A percentile compares a stretch with the other conserved stretches of the same genome.
Evolutionary conservation across 2,329 filamentous ascomycete genomes (phyloP).

Genomic region (Parastagonospora avenae): DNA sequence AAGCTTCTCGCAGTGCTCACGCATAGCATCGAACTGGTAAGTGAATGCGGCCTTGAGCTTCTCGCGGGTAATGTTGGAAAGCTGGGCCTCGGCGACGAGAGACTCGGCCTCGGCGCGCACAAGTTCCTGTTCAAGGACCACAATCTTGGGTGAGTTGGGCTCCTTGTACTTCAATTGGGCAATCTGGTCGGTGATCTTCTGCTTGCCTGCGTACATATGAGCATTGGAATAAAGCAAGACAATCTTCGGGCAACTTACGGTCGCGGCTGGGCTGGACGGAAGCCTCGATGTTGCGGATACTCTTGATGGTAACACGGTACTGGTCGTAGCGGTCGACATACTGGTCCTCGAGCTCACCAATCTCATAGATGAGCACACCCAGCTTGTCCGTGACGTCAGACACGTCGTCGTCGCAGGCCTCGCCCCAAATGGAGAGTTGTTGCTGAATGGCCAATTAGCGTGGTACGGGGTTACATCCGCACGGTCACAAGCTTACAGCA

Average conservation of each 20-base stretch:
- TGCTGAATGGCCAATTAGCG: conserved; percentile 62
- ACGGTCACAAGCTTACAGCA: conserved; percentile 69
- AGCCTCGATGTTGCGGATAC: conserved; percentile 97
- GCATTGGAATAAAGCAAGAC: not conserved
- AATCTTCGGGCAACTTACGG: conserved; percentile 64
- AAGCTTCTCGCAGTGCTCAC: conserved; percentile 97
- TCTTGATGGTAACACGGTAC: conserved; percentile 99
- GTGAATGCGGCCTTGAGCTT: conserved; percentile 98
- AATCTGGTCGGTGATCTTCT: conserved; percentile 99
- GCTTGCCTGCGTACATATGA: conserved; percentile 70
- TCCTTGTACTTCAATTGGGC: conserved; percentile 99
- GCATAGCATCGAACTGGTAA: conserved; percentile 97
- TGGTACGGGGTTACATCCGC: conserved; percentile 4
- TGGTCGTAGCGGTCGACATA: conserved; percentile 99
- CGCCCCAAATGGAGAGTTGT: conserved; percentile 99
- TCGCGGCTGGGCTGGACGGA: conserved; percentile 98
- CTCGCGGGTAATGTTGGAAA: conserved; percentile 99
- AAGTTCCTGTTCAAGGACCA: conserved; percentile 97
- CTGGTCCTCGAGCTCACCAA: conserved; percentile 96
- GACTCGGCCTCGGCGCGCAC: conserved; percentile 98
- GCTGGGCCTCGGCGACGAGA: conserved; percentile 95
- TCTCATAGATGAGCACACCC: conserved; percentile 96
- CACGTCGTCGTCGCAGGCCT: conserved; percentile 93
- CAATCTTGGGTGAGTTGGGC: conserved; percentile 95
- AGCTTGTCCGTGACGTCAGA: conserved; percentile 99